A percentile compares a stretch with the other conserved stretches of the same genome.
Conservation (phyloP, 306 rosid species). For the Luffa acutangula region DNA sequence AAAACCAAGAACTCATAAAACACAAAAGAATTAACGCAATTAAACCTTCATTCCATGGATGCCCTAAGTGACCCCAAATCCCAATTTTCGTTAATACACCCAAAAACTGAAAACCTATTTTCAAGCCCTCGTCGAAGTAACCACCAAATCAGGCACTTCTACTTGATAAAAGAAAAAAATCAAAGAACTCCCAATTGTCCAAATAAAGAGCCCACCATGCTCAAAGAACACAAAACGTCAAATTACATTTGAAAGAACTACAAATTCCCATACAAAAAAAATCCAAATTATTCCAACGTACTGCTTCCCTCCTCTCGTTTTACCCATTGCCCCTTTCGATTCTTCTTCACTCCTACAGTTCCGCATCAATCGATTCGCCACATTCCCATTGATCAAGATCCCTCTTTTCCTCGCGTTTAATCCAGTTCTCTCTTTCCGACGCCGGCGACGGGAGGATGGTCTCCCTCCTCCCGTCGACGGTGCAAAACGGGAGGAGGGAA, state of each 20-base stretch:
- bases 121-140: not conserved
- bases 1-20: not conserved
- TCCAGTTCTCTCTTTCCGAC: not conserved
- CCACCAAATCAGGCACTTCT: not conserved
- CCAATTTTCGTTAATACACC: not conserved
- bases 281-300: not conserved
- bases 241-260: not conserved
- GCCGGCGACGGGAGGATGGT: no score
- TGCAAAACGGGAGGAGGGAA: no score
- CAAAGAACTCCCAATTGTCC: not conserved
- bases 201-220: not conserved
- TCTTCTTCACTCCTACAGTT: not conserved
- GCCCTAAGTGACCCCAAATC: not conserved
- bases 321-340: not conserved
- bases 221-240: not conserved
- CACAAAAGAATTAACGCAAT: not conserved
- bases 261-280: not conserved
- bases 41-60: not conserved
- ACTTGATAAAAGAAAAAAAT: not conserved
- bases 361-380: not conserved
- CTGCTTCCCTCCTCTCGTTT: not conserved
- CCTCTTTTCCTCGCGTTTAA: not conserved
- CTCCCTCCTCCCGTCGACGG: no score
- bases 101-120: constrained; percentile 1
- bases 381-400: not conserved